These are phyloP conservation scores for Phytophthora pini DNA, from an alignment of 352 stramenopile genomes.

Conservation along the genomic window DNA sequence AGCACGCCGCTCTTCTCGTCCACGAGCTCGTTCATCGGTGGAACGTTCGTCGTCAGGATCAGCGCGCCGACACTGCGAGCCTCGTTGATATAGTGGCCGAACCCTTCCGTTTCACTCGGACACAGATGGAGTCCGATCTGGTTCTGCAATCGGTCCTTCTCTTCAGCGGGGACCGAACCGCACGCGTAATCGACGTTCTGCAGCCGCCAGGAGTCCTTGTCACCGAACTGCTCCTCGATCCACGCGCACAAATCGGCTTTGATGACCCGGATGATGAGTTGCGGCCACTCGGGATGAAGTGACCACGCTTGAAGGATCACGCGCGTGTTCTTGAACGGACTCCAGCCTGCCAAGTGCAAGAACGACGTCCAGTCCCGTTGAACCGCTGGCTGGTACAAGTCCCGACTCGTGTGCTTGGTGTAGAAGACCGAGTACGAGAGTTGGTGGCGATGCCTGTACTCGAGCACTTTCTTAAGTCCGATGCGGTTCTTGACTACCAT, in stretches of 20 bases:
- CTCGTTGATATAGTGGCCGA: slow-evolving; percentile 89
- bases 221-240: slow-evolving; percentile 68
- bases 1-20: slow-evolving; percentile 76
- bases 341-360: slow-evolving; percentile 72
- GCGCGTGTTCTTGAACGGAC: slow-evolving; percentile 80
- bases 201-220: slow-evolving; percentile 52
- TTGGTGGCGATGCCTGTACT: slow-evolving; percentile 78
- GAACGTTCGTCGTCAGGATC: slow-evolving; percentile 78
- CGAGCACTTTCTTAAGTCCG: slow-evolving; percentile 81
- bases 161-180: slow-evolving; percentile 53
- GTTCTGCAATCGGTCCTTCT: slow-evolving; percentile 78
- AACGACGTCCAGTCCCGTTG: slow-evolving; percentile 80
- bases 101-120: slow-evolving; percentile 81
- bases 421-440: slow-evolving; percentile 85
- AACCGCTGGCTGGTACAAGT: slow-evolving; percentile 62
- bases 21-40: slow-evolving; percentile 88
- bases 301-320: slow-evolving; percentile 78
- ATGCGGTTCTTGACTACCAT: slow-evolving; percentile 88
- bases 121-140: slow-evolving; percentile 78
- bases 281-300: slow-evolving; percentile 74
- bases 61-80: slow-evolving; percentile 76
- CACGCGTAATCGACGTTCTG: slow-evolving; percentile 84
- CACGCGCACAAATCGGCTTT: slow-evolving; percentile 68
- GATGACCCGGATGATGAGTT: slow-evolving; percentile 73
- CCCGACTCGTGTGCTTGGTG: slow-evolving; percentile 82